Percentiles rank a stretch among this genome's conserved stretches.
Evolutionary conservation across 2,329 filamentous ascomycete species (phyloP).

Genomic region (Aschersonia sp.): DNA sequence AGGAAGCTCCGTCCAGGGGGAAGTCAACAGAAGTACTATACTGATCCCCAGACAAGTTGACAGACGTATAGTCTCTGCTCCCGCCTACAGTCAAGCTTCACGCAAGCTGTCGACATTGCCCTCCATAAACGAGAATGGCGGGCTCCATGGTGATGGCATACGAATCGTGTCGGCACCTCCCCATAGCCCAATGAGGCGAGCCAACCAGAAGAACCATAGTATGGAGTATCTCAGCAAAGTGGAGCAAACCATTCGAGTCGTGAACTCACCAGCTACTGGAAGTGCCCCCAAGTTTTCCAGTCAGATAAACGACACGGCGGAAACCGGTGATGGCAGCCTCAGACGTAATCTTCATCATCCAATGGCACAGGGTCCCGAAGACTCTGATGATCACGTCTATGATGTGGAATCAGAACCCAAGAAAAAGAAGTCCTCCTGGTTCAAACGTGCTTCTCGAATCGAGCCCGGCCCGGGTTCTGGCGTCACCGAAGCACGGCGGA

Average conservation of each 20-base stretch:
- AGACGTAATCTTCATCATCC: conserved; percentile 9
- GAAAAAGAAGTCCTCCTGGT: conserved; percentile 37
- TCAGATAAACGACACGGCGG: conserved; percentile 28
- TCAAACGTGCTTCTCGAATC: conserved; percentile 30
- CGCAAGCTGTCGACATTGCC: conserved; percentile 26
- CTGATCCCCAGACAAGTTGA: conserved; percentile 20
- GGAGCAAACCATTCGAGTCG: conserved; percentile 39
- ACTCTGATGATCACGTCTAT: conserved; percentile 8
- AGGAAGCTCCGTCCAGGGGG: conserved; percentile 8
- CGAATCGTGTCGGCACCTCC: conserved; percentile 33
- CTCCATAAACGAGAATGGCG: conserved; percentile 31
- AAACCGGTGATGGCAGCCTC: conserved; percentile 11
- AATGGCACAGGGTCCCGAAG: conserved; percentile 6
- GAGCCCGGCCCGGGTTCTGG: conserved; percentile 8
- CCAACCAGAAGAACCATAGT: conserved; percentile 18
- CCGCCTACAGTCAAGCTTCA: conserved; percentile 26
- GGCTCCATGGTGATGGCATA: conserved; percentile 17
- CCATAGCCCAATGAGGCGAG: conserved; percentile 15
- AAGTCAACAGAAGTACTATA: conserved; percentile 15
- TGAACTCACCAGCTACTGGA: conserved; percentile 30
- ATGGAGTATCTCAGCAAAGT: conserved; percentile 30
- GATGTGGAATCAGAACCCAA: conserved; percentile 10
- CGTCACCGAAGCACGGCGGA: background rate
- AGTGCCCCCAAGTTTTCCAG: conserved; percentile 19
- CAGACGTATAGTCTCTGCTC: conserved; percentile 35